Base-by-base conservation (phyloP, 2,329 filamentous ascomycete species). In the Lasiodiplodia sp. region DNA sequence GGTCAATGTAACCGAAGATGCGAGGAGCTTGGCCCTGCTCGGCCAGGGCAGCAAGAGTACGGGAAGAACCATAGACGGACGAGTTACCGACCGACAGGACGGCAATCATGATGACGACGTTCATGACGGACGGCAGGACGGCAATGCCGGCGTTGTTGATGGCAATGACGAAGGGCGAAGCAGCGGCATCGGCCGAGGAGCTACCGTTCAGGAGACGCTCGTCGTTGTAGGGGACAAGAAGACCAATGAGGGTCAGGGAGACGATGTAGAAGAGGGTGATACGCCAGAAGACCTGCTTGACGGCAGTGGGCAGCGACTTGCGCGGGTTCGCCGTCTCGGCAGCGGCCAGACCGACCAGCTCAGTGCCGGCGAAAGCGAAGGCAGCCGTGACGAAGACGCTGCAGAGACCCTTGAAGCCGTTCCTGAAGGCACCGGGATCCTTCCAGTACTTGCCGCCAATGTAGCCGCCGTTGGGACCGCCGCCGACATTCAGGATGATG, bases 221-320 rank as follows among this genome's bases (percentile, higher is more conserved):
- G 70, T 96, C 88, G 73, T 87, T 82, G 78, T 91, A 94, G 0
- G 91, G 91, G 0, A 97, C 93, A 2, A 97, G 85, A 0, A 97
- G 85, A 34, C 95, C 93, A 68, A 97, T 89, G 3, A 97, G 83
- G 6, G 89, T 88, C 12, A 97, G 86, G 0, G 92, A 92, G 44
- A 96, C 89, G 62, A 97, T 86, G 81, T 97, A 97, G 83, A 97
- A 97, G 58, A 76, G 85, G 4, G 90, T 88, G 76, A 97, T 97
- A 75, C 94, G 91, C 94, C 94, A 97, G 81, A 97, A 97, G 52
- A 97, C 94, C 80, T 97, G 94, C 81, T 97, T 97, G 75, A 96
- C 90, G 25, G 95, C 95, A 0, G 91, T 95, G 0, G 95, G 95
- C 0, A 98, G 85, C 2, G 92, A 93, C 79, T 96, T 93, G 71